Evolutionary conservation across 148 eudicot species (phyloP).

Genomic region (Rhododendron mucronatum): DNA sequence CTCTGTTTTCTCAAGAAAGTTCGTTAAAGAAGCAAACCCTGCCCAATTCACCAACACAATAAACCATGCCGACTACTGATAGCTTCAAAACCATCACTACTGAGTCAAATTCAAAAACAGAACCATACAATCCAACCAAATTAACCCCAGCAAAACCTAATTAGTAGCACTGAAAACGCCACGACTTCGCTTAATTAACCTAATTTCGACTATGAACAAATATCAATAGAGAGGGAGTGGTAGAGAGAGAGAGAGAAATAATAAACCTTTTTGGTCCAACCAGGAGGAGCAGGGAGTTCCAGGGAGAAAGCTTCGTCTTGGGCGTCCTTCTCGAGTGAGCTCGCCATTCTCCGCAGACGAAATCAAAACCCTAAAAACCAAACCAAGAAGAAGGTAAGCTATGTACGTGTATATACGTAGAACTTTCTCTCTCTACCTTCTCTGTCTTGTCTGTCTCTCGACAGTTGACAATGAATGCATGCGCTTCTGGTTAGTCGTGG

Average conservation of each 20-base stretch:
- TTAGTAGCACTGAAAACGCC: not conserved
- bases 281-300: conserved; percentile 78
- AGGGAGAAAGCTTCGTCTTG: conserved; percentile 47
- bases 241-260: not conserved
- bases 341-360: not conserved
- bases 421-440: not conserved
- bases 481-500: not conserved
- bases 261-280: conserved; percentile 68
- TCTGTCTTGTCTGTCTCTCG: not conserved
- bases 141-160: not conserved
- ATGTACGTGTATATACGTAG: not conserved
- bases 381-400: not conserved
- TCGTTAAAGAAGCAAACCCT: not conserved
- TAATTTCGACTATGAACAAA: not conserved
- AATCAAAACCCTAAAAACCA: not conserved
- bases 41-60: not conserved
- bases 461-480: not conserved
- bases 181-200: not conserved
- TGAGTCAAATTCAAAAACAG: not conserved
- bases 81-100: not conserved
- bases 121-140: not conserved
- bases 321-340: not conserved
- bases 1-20: not conserved
- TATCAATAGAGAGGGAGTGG: conserved; percentile 3
- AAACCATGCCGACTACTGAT: not conserved